Evolutionary conservation across 768 basidiomycete genomes (phyloP).

Genomic region (Trametes cubensis): DNA sequence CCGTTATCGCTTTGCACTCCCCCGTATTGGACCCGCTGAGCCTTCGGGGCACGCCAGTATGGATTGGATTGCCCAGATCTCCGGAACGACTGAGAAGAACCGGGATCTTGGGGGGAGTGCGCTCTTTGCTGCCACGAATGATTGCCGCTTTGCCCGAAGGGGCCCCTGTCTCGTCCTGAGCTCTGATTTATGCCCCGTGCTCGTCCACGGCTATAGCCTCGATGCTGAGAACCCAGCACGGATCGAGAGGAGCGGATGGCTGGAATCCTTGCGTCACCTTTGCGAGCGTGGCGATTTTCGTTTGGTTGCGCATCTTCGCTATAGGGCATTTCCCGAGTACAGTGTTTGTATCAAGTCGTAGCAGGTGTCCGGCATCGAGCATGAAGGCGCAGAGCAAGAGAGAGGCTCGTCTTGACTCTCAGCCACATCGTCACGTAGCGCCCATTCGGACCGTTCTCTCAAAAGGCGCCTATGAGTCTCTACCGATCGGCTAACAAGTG

Average conservation of each 20-base stretch:
- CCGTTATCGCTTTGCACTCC: too few species aligned
- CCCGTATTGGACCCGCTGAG: too few species aligned
- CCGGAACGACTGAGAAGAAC: not conserved
- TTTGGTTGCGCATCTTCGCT: constrained; percentile 45
- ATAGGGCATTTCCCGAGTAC: constrained; percentile 18
- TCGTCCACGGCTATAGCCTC: not conserved
- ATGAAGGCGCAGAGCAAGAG: not conserved
- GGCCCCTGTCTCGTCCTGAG: not conserved
- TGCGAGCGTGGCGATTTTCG: constrained; percentile 40
- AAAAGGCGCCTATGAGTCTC: not conserved
- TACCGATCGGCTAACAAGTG: too few species aligned
- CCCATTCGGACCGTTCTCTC: not conserved
- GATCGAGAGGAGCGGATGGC: constrained; percentile 29
- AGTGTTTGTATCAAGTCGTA: not conserved
- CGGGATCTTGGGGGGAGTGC: not conserved
- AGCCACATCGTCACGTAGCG: not conserved
- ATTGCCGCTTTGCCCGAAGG: too few species aligned
- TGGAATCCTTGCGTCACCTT: constrained; percentile 36
- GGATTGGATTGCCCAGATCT: too few species aligned
- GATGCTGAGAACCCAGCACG: not conserved
- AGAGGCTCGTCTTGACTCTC: too few species aligned
- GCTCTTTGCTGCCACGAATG: not conserved
- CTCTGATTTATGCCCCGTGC: not conserved
- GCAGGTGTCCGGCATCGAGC: constrained; percentile 5
- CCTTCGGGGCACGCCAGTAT: too few species aligned